Base-by-base conservation (phyloP, 139 green algal genomes). In the Desmodesmus armatus region DNA sequence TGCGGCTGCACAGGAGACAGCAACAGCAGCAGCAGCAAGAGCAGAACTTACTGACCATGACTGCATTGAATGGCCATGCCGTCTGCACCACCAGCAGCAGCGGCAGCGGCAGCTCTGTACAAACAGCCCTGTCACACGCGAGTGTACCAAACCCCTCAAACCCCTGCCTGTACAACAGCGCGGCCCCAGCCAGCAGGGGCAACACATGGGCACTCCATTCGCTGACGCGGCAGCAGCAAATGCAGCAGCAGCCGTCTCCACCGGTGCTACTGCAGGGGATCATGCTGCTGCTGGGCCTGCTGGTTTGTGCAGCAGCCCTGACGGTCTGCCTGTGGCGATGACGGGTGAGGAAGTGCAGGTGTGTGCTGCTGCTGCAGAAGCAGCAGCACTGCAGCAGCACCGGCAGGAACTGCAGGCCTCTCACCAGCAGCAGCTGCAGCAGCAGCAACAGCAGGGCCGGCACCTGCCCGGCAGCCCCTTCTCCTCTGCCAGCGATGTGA, bases 301-400 rank as follows among this genome's bases (percentile, higher is more conserved):
- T 37, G n/a, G n/a, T n/a, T n/a, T n/a, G n/a, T n/a, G n/a, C n/a
- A n/a, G n/a, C n/a, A 69, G 60, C 27, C 43, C 73, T 13, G 33
- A 29, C 29, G 25, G 31, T 5, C 73, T 49, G 13, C 29, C 73
- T 69, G 33, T 80, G 7, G 67, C 67, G 15, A 80, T 80, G 73
- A 31, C 67, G 17, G 76, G 72, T 37, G 31, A 82, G 76, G n/a
- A n/a, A n/a, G 37, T 82, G 76, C 53, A 82, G 29, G 76, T 82
- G 2, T 72, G 76, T 55, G 60, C 78, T 49, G 62, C 78, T 37
- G 35, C 78, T 40, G 78, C 62, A 77, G 78, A 84, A 65, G 78
- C 78, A 67, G 29, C 41, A 11, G 62, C 63, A 37, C 62, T 84
- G 9, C 78, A 74, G 29, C 78, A 77, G 41, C 60, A 84, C 40